Evolutionary conservation across 768 basidiomycete genomes (phyloP), one percentile per base, ranked within the genome.

Genomic region (Rhizopogon sp.): DNA sequence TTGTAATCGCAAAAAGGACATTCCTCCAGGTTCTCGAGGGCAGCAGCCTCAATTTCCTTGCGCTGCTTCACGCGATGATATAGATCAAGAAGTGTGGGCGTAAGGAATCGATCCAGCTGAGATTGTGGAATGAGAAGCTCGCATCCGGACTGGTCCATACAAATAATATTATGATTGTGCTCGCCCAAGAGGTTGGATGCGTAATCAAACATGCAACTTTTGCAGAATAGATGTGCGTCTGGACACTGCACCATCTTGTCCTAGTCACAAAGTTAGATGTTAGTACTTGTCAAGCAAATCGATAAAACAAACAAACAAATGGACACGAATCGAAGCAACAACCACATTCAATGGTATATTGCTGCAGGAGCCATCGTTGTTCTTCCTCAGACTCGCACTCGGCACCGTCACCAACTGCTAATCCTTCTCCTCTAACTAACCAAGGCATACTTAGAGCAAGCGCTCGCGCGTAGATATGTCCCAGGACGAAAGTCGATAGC

Each of bases 1-100:
- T 84, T 85, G 72, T 78, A 94, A 33, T 90, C 87, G 68, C 91
- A 94, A 62, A 86, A 88, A 10, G 91, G 91, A 64, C 91, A 94
- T 60, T 85, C 86, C 66, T 91, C 90, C 13, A 93, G 72, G 1
- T 80, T 81, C 47, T 87, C 87, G n/a, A 93, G 64, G 1, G 75
- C 80, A 10, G 90, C 90, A 0, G 77, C 79, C 55, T 84, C 80
- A 28, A 93, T 79, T 59, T 89, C 87, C 66, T 87, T 84, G 25
- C 79, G 79, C 64, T 87, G 85, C 57, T 80, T 79, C 13, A 90
- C 77, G 25, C 84, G 76, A 52, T 87, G 82, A 61, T 87, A 90
- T n/a, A 90, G 74, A 28, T 69, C 72, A 60, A 85, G 72, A 4
- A 87, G 74, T 64, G 85, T 89, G 14, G 68, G 64, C 0, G 82